phyloP scores from a whole-genome alignment of 257 asterid species.

The Penstemon eatonii region DNA sequence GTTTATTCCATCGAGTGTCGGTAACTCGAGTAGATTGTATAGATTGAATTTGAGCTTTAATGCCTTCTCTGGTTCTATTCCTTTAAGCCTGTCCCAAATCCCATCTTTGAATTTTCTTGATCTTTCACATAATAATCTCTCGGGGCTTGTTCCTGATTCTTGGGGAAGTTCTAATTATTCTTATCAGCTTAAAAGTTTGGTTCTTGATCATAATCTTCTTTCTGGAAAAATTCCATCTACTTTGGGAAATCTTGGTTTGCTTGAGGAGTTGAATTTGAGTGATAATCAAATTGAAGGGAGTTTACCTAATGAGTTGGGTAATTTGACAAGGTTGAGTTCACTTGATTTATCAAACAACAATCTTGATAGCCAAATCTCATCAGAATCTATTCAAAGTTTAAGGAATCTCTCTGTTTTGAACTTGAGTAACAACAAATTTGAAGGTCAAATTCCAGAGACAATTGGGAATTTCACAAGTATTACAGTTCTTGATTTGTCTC shows the following conservation, averaged over 20 bases:
- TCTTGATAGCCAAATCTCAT: conserved; percentile 45
- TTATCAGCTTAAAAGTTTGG: conserved; percentile 46
- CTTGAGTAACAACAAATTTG: conserved; percentile 51
- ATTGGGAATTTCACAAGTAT: conserved; percentile 55
- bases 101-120: conserved; percentile 74
- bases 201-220: conserved; percentile 57
- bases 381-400: conserved; percentile 38
- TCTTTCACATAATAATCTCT: conserved; percentile 67
- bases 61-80: conserved; percentile 68
- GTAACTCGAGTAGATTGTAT: conserved; percentile 57
- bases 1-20: conserved; percentile 49
- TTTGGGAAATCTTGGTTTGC: conserved; percentile 44
- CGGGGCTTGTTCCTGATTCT: conserved; percentile 62
- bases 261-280: conserved; percentile 50
- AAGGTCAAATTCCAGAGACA: conserved; percentile 53
- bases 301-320: conserved; percentile 48
- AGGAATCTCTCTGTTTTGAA: conserved; percentile 47
- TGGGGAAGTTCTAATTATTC: conserved; percentile 46
- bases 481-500: conserved; percentile 59
- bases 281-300: conserved; percentile 50
- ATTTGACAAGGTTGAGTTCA: conserved; percentile 35
- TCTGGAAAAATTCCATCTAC: conserved; percentile 67
- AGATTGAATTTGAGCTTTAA: conserved; percentile 79
- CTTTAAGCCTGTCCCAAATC: conserved; percentile 40
- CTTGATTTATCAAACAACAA: conserved; percentile 60